Base-by-base conservation (phyloP, 768 basidiomycete genomes). In the Wakefieldia striispora region DNA sequence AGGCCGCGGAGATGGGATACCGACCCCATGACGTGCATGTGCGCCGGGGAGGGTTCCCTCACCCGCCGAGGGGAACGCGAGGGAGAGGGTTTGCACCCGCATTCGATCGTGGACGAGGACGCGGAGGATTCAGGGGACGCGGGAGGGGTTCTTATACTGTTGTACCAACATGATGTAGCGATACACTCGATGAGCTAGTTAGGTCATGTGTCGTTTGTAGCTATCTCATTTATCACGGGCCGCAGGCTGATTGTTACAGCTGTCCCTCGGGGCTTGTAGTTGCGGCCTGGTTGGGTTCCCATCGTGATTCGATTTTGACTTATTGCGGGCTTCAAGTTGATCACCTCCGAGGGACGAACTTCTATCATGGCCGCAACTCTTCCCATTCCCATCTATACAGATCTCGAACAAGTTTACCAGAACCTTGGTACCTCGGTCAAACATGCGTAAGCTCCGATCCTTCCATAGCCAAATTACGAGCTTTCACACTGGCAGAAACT, bases 371-470 rank as follows among this genome's bases (percentile, higher is more conserved):
- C 78, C 41, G 78, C 81, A 17, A 68, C 79, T 53, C 72, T 79
- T 47, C 72, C 76, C 3, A 81, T 89, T 51, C 84, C 86, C 1
- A 62, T 88, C 8, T 84, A 79, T 59, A 79, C 76, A 7, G 76
- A 75, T 40, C 75, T 88, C 46, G 69, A 70, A 14, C 74, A 83
- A 40, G 72, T 86, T 2, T 82, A 83, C 54, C 72, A 72, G 4
- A 77, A 74, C 54, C 62, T 80, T 4, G 75, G 76, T 3, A 75
- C 78, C 3, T 78, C 82, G 3, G 56, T 84, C 43, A 73, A 75
- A 36, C 80, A 87, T 57, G 77, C 75, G 49, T 75, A 29, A 54
- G 72, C 56, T 20, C 21, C 19, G 5, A 11, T 26, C 17, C 8
- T 11, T 17, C 19, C 26, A n/a, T 10, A n/a, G 31, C 14, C 11